Conservation (phyloP, 2,329 filamentous ascomycete species). For the Aureobasidium vineae region DNA sequence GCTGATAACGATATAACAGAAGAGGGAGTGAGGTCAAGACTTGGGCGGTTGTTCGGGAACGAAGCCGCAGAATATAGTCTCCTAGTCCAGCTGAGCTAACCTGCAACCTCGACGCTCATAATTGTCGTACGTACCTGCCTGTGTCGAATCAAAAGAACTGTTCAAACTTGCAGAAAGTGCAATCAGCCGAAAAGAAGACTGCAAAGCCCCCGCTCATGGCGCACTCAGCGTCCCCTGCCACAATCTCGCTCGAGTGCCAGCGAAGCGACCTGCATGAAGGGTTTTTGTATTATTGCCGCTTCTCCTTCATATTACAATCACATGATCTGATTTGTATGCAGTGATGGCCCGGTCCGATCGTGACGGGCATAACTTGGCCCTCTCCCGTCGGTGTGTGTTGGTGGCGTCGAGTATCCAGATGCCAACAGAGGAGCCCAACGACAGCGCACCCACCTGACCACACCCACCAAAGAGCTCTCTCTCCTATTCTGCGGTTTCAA, state of each 20-base stretch:
- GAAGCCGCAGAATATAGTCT: neutral
- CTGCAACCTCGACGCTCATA: neutral
- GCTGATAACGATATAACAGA: too few relatives aligned
- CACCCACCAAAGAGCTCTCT: neutral
- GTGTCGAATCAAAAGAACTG: neutral
- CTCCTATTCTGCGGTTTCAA: neutral
- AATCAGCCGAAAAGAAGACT: conserved; percentile 13
- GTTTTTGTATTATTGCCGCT: conserved; percentile 8
- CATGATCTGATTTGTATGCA: conserved; percentile 22
- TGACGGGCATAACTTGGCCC: neutral
- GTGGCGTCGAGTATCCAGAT: conserved; percentile 19
- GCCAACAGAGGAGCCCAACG: conserved; percentile 13
- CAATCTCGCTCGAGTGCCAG: conserved; percentile 13
- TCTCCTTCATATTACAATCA: conserved; percentile 14
- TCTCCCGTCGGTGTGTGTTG: conserved; percentile 6
- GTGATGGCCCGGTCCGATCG: conserved; percentile 19
- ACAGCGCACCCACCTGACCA: conserved; percentile 26
- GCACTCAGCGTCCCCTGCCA: conserved; percentile 11
- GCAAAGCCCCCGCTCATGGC: conserved; percentile 11
- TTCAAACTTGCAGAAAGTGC: neutral
- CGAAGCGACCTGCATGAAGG: conserved; percentile 25
- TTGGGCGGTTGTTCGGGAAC: neutral
- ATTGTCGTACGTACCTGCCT: neutral
- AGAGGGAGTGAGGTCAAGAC: neutral
- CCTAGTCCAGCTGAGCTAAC: neutral